Conservation (phyloP, 2,329 filamentous ascomycete species). For the Nothophoma quercina region DNA sequence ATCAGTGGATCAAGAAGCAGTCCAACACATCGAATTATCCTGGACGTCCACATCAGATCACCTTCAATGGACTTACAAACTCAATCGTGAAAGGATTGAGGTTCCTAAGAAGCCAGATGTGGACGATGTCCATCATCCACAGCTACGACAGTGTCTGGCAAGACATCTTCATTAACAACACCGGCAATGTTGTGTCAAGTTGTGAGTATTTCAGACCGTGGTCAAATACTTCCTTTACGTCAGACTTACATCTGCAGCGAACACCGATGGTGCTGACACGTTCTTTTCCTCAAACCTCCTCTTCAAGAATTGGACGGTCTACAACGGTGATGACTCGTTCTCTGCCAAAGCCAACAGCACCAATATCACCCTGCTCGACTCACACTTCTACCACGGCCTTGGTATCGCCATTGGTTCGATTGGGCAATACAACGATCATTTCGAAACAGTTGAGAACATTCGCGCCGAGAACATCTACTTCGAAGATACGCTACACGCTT, state of each 20-base stretch:
- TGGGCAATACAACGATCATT: constrained; percentile 60
- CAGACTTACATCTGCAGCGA: constrained; percentile 17
- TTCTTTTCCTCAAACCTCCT: constrained; percentile 62
- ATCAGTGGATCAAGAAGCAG: constrained; percentile 55
- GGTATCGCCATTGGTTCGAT: constrained; percentile 66
- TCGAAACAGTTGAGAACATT: constrained; percentile 61
- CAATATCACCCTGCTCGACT: constrained; percentile 24
- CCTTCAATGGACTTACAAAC: constrained; percentile 59
- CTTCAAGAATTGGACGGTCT: constrained; percentile 27
- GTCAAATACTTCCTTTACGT: background rate
- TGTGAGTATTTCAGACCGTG: constrained; percentile 8
- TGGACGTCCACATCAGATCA: constrained; percentile 61
- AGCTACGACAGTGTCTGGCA: constrained; percentile 57
- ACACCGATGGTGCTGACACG: constrained; percentile 62
- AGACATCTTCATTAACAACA: constrained; percentile 62
- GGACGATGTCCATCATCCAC: constrained; percentile 63
- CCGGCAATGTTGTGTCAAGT: constrained; percentile 28
- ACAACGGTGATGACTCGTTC: constrained; percentile 27
- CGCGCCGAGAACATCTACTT: constrained; percentile 58
- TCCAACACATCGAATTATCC: constrained; percentile 35
- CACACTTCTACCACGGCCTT: constrained; percentile 23
- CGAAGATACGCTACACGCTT: constrained; percentile 56
- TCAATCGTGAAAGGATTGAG: constrained; percentile 58
- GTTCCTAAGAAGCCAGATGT: constrained; percentile 68
- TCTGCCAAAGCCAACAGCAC: constrained; percentile 28